Conservation (phyloP, 2,329 filamentous ascomycete species). For the Fusarium decemcellulare region DNA sequence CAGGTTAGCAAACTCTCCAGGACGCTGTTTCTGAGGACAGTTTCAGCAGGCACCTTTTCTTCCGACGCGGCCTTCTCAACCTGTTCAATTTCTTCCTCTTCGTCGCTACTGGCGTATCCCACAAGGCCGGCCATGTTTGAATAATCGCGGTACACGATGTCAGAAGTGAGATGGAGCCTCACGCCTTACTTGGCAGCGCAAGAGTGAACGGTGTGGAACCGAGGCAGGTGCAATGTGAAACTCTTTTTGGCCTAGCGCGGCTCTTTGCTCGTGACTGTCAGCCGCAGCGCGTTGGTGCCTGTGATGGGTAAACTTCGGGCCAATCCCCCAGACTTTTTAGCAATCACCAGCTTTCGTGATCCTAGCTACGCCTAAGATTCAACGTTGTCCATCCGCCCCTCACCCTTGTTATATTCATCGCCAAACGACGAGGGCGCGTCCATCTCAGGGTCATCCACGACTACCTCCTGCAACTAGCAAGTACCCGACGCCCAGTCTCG, state of each 20-base stretch:
- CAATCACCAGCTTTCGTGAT: conserved; percentile 21
- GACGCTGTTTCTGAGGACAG: not conserved
- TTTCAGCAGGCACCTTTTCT: conserved; percentile 26
- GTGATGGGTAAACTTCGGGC: conserved; percentile 32
- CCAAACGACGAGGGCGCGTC: conserved; percentile 2
- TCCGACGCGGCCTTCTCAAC: conserved; percentile 11
- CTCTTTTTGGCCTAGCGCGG: conserved; percentile 39
- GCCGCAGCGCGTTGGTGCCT: not conserved
- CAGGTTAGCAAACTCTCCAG: conserved; percentile 7
- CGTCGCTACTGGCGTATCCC: conserved; percentile 66
- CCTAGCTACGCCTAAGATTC: conserved; percentile 24
- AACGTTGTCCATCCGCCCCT: conserved; percentile 21
- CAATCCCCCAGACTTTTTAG: conserved; percentile 29
- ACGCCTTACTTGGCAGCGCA: conserved; percentile 8
- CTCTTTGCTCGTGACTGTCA: conserved; percentile 9
- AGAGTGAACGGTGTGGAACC: conserved; percentile 15
- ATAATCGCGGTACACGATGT: conserved; percentile 6
- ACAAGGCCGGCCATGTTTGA: conserved; percentile 62
- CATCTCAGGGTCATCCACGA: conserved; percentile 9
- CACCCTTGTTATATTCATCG: conserved; percentile 23
- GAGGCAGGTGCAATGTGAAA: conserved; percentile 28
- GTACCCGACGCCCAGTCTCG: not conserved
- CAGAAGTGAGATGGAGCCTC: conserved; percentile 11
- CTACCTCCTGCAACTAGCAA: not conserved
- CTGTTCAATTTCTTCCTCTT: conserved; percentile 57